These are phyloP conservation scores for Macaranga tanarius DNA, from an alignment of 441 rosid genomes.

Conservation along the genomic window DNA sequence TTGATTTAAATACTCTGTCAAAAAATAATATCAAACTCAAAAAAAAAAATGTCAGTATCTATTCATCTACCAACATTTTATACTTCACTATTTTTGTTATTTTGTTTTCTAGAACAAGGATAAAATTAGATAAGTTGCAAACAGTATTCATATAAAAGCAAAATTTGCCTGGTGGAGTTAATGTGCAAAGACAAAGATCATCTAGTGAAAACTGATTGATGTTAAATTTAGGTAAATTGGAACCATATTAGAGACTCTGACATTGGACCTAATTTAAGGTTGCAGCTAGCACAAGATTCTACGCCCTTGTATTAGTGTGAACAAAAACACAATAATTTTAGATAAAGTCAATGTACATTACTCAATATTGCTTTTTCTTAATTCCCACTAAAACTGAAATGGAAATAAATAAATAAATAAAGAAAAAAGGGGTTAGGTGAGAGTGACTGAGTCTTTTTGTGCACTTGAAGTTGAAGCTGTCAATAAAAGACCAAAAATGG, in stretches of 20 bases:
- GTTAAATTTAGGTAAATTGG: slow-evolving; percentile 20
- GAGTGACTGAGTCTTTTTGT: background rate
- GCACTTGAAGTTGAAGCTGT: slow-evolving; percentile 6
- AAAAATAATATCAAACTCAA: too few species aligned
- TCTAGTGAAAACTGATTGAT: background rate
- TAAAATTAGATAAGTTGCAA: background rate
- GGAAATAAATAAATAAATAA: background rate
- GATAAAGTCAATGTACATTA: background rate
- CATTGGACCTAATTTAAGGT: slow-evolving; percentile 27
- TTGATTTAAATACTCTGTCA: too few species aligned
- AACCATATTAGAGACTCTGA: slow-evolving; percentile 12
- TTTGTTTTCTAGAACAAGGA: background rate
- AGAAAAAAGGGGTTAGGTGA: background rate
- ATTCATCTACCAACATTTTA: too few species aligned
- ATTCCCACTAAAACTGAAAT: background rate
- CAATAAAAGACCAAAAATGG: background rate
- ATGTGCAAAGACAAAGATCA: background rate
- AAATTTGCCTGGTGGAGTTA: background rate
- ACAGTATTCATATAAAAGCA: background rate
- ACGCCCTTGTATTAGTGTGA: background rate
- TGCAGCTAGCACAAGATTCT: background rate
- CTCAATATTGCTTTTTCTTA: slow-evolving; percentile 6
- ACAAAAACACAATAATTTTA: background rate
- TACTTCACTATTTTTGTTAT: too few species aligned
- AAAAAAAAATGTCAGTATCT: too few species aligned